Evolutionary conservation across 1,284 basidiomycete species (phyloP).

Genomic region (Phaffia rhodozyma): DNA sequence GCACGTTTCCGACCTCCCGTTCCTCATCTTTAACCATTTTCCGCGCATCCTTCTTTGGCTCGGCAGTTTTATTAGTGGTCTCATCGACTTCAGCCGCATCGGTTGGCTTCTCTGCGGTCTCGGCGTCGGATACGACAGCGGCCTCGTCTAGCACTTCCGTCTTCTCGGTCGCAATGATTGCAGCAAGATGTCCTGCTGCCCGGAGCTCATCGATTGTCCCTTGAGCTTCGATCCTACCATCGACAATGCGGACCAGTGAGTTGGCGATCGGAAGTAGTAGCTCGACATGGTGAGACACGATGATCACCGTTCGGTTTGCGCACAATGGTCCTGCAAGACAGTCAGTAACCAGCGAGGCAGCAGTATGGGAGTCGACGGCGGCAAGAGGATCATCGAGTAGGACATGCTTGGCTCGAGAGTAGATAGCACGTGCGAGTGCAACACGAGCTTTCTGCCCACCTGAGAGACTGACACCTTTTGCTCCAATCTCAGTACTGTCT

Average conservation of each 20-base stretch:
- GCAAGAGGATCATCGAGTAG: slow-evolving; percentile 48
- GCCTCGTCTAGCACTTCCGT: slow-evolving; percentile 34
- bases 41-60: slow-evolving; percentile 13
- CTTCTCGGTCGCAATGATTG: slow-evolving; percentile 31
- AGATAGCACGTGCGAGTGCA: slow-evolving; percentile 56
- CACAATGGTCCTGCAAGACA: background rate
- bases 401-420: slow-evolving; percentile 45
- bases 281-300: slow-evolving; percentile 77
- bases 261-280: slow-evolving; percentile 53
- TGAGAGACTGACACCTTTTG: slow-evolving; percentile 26
- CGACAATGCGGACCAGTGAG: slow-evolving; percentile 53
- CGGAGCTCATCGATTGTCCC: slow-evolving; percentile 49
- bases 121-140: background rate
- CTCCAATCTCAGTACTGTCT: slow-evolving; percentile 25
- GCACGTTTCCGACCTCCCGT: slow-evolving; percentile 39
- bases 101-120: slow-evolving; percentile 36
- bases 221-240: slow-evolving; percentile 48
- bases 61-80: slow-evolving; percentile 19
- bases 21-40: slow-evolving; percentile 18
- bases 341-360: slow-evolving; percentile 3
- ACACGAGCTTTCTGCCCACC: slow-evolving; percentile 53
- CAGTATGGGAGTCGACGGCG: slow-evolving; percentile 40
- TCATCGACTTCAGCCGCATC: slow-evolving; percentile 16
- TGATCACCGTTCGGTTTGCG: slow-evolving; percentile 35
- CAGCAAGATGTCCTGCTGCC: slow-evolving; percentile 41